These are phyloP conservation scores for Trichocladium uniseriatum DNA, from an alignment of 495 filamentous ascomycete genomes.

Conservation along the genomic window DNA sequence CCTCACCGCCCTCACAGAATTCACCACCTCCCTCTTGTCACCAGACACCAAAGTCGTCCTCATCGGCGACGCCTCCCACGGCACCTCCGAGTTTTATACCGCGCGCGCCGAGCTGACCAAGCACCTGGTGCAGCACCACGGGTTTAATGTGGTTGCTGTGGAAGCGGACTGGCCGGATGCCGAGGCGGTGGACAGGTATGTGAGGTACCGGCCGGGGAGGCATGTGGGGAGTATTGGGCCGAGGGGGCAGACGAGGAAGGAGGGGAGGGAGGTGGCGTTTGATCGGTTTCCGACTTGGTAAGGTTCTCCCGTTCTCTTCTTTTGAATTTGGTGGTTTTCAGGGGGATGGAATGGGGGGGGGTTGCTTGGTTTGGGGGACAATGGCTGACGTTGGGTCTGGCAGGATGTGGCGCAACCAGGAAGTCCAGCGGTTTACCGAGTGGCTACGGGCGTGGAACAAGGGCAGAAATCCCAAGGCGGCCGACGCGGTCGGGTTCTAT, in stretches of 20 bases:
- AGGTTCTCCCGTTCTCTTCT: background rate
- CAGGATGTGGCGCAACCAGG: conserved; percentile 51
- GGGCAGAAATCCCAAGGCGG: conserved; percentile 16
- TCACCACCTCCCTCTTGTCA: background rate
- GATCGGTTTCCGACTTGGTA: conserved; percentile 46
- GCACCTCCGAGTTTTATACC: conserved; percentile 51
- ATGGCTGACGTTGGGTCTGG: background rate
- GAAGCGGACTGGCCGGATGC: conserved; percentile 56
- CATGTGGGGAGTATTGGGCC: conserved; percentile 23
- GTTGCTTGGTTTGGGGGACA: background rate
- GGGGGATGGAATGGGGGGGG: too few species aligned
- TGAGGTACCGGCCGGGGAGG: conserved; percentile 34
- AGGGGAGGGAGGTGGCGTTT: conserved; percentile 35
- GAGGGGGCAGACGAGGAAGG: conserved; percentile 4
- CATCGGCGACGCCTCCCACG: conserved; percentile 49
- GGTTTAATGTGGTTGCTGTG: conserved; percentile 47
- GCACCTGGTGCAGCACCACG: conserved; percentile 43
- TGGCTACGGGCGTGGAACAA: conserved; percentile 46
- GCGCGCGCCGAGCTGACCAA: conserved; percentile 49
- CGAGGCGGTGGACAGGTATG: conserved; percentile 48
- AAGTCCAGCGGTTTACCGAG: conserved; percentile 48
- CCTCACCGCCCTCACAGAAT: background rate
- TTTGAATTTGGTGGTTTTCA: background rate
- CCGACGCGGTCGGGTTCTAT: conserved; percentile 40
- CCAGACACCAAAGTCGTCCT: conserved; percentile 36